Evolutionary conservation across 2,329 filamentous ascomycete species (phyloP).

Genomic region (Cyphellophora europaea): DNA sequence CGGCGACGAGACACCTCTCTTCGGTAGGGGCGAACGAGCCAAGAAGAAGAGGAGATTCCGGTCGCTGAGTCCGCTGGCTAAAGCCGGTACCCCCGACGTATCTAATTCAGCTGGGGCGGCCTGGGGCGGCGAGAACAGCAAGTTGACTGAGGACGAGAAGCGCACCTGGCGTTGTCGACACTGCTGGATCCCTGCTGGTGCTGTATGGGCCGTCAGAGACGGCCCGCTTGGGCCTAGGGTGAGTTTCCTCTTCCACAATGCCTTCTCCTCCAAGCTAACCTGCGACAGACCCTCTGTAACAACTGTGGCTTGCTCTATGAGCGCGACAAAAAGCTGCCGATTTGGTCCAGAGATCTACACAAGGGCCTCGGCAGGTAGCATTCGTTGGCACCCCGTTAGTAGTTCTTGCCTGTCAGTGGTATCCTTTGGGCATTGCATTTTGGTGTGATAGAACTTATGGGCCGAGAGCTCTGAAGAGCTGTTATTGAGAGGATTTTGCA

Average conservation of each 20-base stretch:
- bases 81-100: constrained; percentile 61
- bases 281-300: constrained; percentile 67
- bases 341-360: constrained; percentile 67
- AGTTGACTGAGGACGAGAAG: constrained; percentile 63
- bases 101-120: constrained; percentile 51
- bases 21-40: constrained; percentile 83
- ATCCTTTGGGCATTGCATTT: too few species aligned
- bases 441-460: too few species aligned
- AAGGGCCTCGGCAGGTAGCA: constrained; percentile 28
- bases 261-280: constrained; percentile 10
- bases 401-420: neutral
- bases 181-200: constrained; percentile 77
- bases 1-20: constrained; percentile 56
- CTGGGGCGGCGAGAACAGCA: constrained; percentile 56
- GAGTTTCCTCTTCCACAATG: constrained; percentile 31
- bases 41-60: constrained; percentile 94
- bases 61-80: constrained; percentile 72
- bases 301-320: constrained; percentile 89
- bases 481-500: too few species aligned
- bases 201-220: constrained; percentile 91
- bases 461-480: too few species aligned
- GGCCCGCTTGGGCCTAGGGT: constrained; percentile 77
- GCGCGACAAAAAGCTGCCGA: constrained; percentile 72
- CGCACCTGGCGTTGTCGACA: constrained; percentile 79
- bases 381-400: neutral